These are phyloP conservation scores for Ogataea dorogensis DNA, from an alignment of 805 yeast species.

Conservation along the genomic window DNA sequence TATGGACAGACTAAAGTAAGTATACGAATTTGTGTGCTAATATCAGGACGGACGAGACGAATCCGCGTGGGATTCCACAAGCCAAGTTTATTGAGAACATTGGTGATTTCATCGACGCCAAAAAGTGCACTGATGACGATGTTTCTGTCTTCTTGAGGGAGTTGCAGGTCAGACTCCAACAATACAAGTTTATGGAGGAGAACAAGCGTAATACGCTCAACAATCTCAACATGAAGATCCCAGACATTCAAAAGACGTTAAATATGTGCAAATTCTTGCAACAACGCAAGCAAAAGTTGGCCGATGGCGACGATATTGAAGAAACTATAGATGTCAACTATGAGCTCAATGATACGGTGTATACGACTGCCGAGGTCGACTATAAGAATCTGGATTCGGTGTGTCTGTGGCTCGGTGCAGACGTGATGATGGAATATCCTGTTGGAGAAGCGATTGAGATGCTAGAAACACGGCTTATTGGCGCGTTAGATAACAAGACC, in stretches of 20 bases:
- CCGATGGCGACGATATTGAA: slow-evolving; percentile 32
- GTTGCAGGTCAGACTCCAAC: slow-evolving; percentile 85
- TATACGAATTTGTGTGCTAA: slow-evolving; percentile 4
- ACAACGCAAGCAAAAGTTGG: slow-evolving; percentile 40
- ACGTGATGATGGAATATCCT: slow-evolving; percentile 94
- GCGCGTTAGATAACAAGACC: slow-evolving; percentile 57
- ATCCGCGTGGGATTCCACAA: slow-evolving; percentile 94
- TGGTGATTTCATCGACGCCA: slow-evolving; percentile 60
- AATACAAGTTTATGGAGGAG: slow-evolving; percentile 83
- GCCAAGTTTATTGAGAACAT: slow-evolving; percentile 92
- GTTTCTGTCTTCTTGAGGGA: slow-evolving; percentile 53
- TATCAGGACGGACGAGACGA: slow-evolving; percentile 54
- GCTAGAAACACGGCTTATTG: slow-evolving; percentile 56
- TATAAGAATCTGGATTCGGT: slow-evolving; percentile 58
- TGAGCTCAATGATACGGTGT: slow-evolving; percentile 90
- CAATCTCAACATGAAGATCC: slow-evolving; percentile 68
- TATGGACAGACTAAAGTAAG: slow-evolving; percentile 25
- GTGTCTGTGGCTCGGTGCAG: slow-evolving; percentile 96
- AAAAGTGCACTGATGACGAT: slow-evolving; percentile 34
- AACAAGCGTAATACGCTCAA: slow-evolving; percentile 48
- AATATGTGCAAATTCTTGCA: slow-evolving; percentile 65
- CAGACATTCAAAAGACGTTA: slow-evolving; percentile 88
- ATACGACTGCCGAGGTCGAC: slow-evolving; percentile 74
- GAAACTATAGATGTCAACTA: slow-evolving; percentile 68
- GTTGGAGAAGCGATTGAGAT: slow-evolving; percentile 80